Evolutionary conservation across 768 basidiomycete genomes (phyloP), one percentile per base, ranked within the genome.

Genomic region (Amyloporia xantha): DNA sequence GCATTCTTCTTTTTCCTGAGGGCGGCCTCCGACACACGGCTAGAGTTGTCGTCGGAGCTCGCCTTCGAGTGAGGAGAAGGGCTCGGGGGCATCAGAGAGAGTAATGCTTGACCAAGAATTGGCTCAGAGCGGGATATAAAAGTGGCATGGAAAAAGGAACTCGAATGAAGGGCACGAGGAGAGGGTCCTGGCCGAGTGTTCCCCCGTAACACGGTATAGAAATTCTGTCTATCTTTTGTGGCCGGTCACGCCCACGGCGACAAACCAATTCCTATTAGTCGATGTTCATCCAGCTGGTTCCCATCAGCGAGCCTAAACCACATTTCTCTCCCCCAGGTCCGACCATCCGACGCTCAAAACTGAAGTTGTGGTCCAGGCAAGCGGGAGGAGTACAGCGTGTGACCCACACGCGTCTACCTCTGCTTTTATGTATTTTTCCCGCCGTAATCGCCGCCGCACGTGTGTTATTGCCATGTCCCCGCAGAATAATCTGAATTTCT

Each of bases 1-100:
- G 89, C 89, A 59, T 91, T 91, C 71, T 91, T 91, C 74, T 87
- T 88, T 71, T 88, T 89, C 55, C 87, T 72, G 58, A 86, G 72
- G 27, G 82, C 81, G 11, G 84, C 76, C 65, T 86, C 84, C 55
- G 82, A 74, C 63, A 82, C 63, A 54, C 76, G 75, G 39, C 71
- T 28, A 27, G 65, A 52, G 59, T 64, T 61, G 64, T 67, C 65
- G 60, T 69, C 68, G 56, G 72, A 68, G 64, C 58, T 61, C 35
- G 68, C 64, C 49, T 66, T 68, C 43, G 69, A 59, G 52, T 63
- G 53, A 54, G 55, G 54, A 50, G 65, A 63, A 24, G 65, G 64
- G 56, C 63, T 66, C 44, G 51, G 49, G 36, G 49, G 42, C 49
- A 50, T 50, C 30, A 33, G 33, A 20, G 49, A 44, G 43, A 17